Conservation (phyloP, 768 basidiomycete genomes). For the Lactifluus hygrophoroides region DNA sequence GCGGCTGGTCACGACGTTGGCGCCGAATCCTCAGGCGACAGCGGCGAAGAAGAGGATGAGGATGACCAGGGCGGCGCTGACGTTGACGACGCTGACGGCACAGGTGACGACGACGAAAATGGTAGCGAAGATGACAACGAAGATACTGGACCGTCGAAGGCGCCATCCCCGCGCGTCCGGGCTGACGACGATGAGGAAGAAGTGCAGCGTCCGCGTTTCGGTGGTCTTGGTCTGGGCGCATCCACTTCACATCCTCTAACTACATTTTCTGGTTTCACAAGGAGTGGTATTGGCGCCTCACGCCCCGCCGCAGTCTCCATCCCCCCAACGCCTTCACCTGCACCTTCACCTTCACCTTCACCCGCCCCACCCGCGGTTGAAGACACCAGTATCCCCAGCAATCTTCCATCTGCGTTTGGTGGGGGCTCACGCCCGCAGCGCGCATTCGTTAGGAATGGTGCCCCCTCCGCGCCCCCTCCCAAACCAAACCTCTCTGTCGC, state of each 20-base stretch:
- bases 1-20: slow-evolving; percentile 21
- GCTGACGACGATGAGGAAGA: slow-evolving; percentile 42
- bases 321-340: slow-evolving; percentile 32
- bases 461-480: slow-evolving; percentile 33
- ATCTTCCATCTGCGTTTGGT: slow-evolving; percentile 36
- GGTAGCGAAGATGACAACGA: slow-evolving; percentile 33
- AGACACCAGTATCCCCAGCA: slow-evolving; percentile 25
- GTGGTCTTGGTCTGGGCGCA: slow-evolving; percentile 39
- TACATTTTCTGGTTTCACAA: slow-evolving; percentile 31
- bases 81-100: slow-evolving; percentile 30
- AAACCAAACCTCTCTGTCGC: slow-evolving; percentile 46
- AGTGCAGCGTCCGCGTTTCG: slow-evolving; percentile 33
- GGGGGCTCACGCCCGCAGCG: slow-evolving; percentile 32
- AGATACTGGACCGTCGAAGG: slow-evolving; percentile 43
- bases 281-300: slow-evolving; percentile 37
- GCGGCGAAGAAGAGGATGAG: slow-evolving; percentile 23
- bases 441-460: slow-evolving; percentile 48
- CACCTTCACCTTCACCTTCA: slow-evolving; percentile 27
- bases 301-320: slow-evolving; percentile 21
- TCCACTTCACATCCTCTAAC: slow-evolving; percentile 20
- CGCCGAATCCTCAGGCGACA: slow-evolving; percentile 33
- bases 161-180: slow-evolving; percentile 48
- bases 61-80: slow-evolving; percentile 23
- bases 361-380: slow-evolving; percentile 36
- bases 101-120: slow-evolving; percentile 29